Conservation (phyloP, 1,139 yeast species). For the Debaryomyces subglobosus region DNA sequence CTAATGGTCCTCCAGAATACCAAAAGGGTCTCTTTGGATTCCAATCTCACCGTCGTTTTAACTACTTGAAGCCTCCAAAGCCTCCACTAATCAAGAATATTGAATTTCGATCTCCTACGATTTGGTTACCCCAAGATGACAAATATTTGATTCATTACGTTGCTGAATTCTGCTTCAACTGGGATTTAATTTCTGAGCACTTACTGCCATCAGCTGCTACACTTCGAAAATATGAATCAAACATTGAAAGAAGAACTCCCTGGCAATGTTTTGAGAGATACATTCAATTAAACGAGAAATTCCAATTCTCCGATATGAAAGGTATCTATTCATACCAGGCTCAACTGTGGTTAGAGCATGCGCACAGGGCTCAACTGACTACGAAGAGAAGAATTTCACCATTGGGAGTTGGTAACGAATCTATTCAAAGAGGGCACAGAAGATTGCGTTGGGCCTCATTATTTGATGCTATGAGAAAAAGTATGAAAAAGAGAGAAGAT, state of each 20-base stretch:
- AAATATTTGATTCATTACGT: conserved; percentile 76
- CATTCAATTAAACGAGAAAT: conserved; percentile 87
- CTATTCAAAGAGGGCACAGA: conserved; percentile 90
- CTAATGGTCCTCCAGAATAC: conserved; percentile 38
- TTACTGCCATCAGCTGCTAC: conserved; percentile 63
- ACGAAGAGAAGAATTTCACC: conserved; percentile 89
- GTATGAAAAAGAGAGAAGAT: conserved; percentile 83
- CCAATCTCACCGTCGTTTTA: conserved; percentile 61
- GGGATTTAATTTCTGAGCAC: conserved; percentile 89
- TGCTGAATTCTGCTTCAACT: conserved; percentile 85
- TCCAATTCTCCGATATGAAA: conserved; percentile 82
- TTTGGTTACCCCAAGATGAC: conserved; percentile 96
- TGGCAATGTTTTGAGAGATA: conserved; percentile 99
- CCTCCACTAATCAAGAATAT: conserved; percentile 84
- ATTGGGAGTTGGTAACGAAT: conserved; percentile 86
- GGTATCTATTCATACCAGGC: conserved; percentile 86
- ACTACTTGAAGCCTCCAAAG: conserved; percentile 75
- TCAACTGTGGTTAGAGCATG: conserved; percentile 89
- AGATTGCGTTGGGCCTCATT: conserved; percentile 90
- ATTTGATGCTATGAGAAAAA: conserved; percentile 93
- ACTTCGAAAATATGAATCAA: conserved; percentile 69
- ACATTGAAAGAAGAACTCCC: conserved; percentile 92
- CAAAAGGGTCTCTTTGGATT: conserved; percentile 64
- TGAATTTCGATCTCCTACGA: conserved; percentile 84
- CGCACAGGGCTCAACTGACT: conserved; percentile 84